Percentiles rank a stretch among this genome's conserved stretches.
phyloP scores from a whole-genome alignment of 371 early-diverging fungal species.

The Conidiobolus incongruus region DNA sequence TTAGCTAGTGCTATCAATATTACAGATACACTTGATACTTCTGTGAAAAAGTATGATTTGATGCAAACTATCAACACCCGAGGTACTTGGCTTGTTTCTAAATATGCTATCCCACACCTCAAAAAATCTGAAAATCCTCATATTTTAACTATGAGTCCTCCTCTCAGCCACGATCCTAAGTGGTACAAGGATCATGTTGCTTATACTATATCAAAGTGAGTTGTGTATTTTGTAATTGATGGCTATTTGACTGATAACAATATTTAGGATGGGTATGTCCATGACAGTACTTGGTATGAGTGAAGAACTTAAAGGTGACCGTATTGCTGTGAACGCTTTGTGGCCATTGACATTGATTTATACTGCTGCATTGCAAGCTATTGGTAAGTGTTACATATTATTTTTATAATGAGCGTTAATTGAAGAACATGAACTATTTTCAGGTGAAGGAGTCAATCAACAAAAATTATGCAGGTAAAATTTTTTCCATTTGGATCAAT shows the following conservation, averaged over 20 bases:
- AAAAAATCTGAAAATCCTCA: conserved; percentile 26
- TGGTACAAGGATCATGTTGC: conserved; percentile 52
- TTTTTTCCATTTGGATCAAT: not conserved
- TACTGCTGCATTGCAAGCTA: conserved; percentile 24
- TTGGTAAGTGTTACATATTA: conserved; percentile 15
- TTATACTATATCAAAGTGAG: conserved; percentile 46
- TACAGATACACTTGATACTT: conserved; percentile 29
- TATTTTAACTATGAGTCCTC: conserved; percentile 49
- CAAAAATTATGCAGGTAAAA: not conserved
- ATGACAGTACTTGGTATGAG: conserved; percentile 46
- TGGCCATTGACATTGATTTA: conserved; percentile 68
- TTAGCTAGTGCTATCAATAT: conserved; percentile 48
- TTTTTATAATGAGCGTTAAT: not conserved
- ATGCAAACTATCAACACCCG: conserved; percentile 62
- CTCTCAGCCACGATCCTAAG: conserved; percentile 28
- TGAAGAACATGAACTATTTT: not conserved
- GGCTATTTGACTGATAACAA: not conserved
- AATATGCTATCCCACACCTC: conserved; percentile 42
- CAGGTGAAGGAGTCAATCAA: not conserved
- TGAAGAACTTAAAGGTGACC: conserved; percentile 32
- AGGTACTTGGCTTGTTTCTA: conserved; percentile 58
- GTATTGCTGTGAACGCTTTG: conserved; percentile 54
- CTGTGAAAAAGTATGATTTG: conserved; percentile 48
- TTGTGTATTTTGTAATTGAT: not conserved
- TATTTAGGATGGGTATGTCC: conserved; percentile 29